phyloP scores from a whole-genome alignment of 345 rosid genomes.

The Eucalyptus fibrosa region DNA sequence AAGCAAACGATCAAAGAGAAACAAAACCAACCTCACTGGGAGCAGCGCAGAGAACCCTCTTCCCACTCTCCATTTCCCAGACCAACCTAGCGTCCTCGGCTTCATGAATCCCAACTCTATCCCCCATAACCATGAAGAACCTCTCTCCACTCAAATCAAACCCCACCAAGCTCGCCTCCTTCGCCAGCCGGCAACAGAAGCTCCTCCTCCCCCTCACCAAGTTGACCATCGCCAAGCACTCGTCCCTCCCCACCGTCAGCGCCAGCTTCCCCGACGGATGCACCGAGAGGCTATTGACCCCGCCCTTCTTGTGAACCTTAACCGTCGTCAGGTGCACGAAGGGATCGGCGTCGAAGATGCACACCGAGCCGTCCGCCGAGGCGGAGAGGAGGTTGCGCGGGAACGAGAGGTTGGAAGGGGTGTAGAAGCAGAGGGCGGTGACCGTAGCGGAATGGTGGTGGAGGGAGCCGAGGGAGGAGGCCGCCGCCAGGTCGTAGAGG shows the following conservation, averaged over 20 bases:
- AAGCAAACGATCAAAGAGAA: background rate
- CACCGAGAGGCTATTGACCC: constrained; percentile 57
- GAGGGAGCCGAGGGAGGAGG: constrained; percentile 79
- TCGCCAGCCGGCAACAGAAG: constrained; percentile 48
- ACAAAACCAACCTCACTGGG: constrained; percentile 61
- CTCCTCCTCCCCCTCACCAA: constrained; percentile 84
- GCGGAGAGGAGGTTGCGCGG: constrained; percentile 88
- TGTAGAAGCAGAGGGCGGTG: constrained; percentile 71
- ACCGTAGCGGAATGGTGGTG: constrained; percentile 57
- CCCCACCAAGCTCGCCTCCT: constrained; percentile 56
- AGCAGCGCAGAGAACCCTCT: constrained; percentile 67
- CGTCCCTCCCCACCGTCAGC: constrained; percentile 68
- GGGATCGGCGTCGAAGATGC: constrained; percentile 76
- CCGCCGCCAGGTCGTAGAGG: constrained; percentile 70
- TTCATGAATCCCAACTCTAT: constrained; percentile 58
- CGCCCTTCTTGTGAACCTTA: constrained; percentile 46
- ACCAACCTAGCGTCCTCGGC: constrained; percentile 80
- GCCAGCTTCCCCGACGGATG: constrained; percentile 86
- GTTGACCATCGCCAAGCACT: constrained; percentile 79
- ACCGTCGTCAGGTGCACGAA: constrained; percentile 69
- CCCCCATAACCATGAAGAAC: constrained; percentile 62
- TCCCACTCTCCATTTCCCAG: constrained; percentile 40
- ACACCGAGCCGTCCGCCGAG: constrained; percentile 75
- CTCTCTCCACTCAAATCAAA: constrained; percentile 47
- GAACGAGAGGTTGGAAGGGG: constrained; percentile 58